Base-by-base conservation (phyloP, 192 early-diverging fungal genomes). In the Coemansia sp. region DNA sequence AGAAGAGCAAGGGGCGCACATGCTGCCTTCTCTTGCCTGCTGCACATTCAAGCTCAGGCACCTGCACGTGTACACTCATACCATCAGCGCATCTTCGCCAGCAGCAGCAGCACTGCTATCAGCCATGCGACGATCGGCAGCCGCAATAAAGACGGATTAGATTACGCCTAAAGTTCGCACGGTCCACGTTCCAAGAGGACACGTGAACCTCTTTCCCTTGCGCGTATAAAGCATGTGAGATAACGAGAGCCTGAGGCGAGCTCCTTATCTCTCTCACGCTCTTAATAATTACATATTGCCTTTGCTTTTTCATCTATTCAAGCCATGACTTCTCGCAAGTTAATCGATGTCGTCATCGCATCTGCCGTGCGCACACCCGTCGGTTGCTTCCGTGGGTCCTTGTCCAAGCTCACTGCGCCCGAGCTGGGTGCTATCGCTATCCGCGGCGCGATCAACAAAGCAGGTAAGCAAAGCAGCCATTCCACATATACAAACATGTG, bases 381-480 rank as follows among this genome's bases (percentile, higher is more conserved):
- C 57, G 97, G 93, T 18, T 86, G 90, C 68, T 98, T 99, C 88
- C 87, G 90, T 68, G 97, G 97, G 63, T 86, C 92, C 20, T 88
- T 99, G 47, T 89, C 93, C 66, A 91, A 89, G 70, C 79, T 97
- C 61, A 87, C 87, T 43, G 96, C 96, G 34, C 78, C 93, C 11
- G 90, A 95, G 67, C 90, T 99, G 47, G 97, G 97, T 42, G 85
- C 92, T 44, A 80, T 90, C 59, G 96, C 95, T 51, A 93, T 94
- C 70, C 89, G 89, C 63, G 91, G 90, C 44, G 95, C 95, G 36
- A 87, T 98, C 44, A 90, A 92, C 63, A 88, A 88, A 68, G 91
- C 96, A 36, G 92, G 93, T 88, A 83, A 73, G 78, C 71, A 70
- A 36, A 38, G 44, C n/a, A 13, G 15, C 24, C 15, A 42, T 7